Evolutionary conservation across 768 basidiomycete genomes (phyloP), one percentile per base, ranked within the genome.

Genomic region (Fomitopsis pulvina): DNA sequence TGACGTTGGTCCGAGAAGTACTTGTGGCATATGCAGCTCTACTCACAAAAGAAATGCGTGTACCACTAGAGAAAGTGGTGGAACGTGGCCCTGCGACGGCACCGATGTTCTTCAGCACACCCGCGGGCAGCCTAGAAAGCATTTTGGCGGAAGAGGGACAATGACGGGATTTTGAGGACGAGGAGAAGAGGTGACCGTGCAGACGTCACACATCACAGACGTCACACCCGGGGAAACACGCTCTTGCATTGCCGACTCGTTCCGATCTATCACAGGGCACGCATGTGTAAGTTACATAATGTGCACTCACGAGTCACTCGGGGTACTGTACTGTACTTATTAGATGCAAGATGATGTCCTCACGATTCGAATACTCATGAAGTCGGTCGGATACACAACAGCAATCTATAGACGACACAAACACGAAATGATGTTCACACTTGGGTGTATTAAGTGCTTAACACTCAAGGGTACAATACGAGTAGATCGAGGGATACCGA

Each of bases 81-180:
- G 76, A 68, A 53, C 75, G 78, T 51, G 76, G 63, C 51, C 71
- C 67, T 51, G 75, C 71, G 53, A 73, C 58, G 55, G 68, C 69
- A 58, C 72, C 69, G 57, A 76, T 76, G 64, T 73, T 78, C 69
- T 74, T 81, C 67, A 86, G 75, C 71, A 78, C 78, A 70, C 80
- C 79, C 70, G 79, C 78, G 66, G 84, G 81, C 72, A 87, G 78
- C 83, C 83, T 88, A 69, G 84, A 81, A 67, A 88, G 69, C 87
- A 89, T 89, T 86, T 79, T 82, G 71, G 66, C 61, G 63, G 63
- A 66, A 41, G 51, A 58, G 50, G 61, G 60, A 56, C 54, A 57
- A 51, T 56, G 60, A 52, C 58, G 65, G 69, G 65, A 66, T 66
- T 75, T 77, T 76, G 63, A 61, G 62, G 66, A 66, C 50, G 51